Base-by-base conservation (phyloP, 2,329 filamentous ascomycete species). In the Nemania sp. region DNA sequence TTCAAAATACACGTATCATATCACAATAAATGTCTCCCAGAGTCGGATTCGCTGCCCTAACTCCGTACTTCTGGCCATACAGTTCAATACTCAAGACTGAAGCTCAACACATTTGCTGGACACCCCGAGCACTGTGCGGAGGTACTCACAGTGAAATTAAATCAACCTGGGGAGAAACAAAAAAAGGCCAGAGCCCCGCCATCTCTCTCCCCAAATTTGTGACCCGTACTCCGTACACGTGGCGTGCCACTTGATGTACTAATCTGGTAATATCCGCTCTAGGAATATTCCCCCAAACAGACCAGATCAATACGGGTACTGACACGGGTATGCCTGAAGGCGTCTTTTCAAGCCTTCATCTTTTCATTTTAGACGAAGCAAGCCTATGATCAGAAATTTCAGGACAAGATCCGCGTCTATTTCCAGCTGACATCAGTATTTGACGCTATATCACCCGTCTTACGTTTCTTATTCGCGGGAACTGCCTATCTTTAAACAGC, bases 201-300 rank as follows among this genome's bases (percentile, higher is more conserved):
- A n/a, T n/a, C n/a, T n/a, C n/a, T n/a, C n/a, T n/a, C n/a, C n/a
- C n/a, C n/a, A n/a, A n/a, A n/a, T n/a, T n/a, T n/a, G n/a, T n/a
- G n/a, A n/a, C n/a, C n/a, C n/a, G 20, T 39, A 39, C 40, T 42
- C 52, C 43, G 42, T 54, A 59, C 56, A 60, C 57, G 57, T 60
- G 57, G 54, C 54, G 34, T 46, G 39, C 28, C 39, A 24, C 34
- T 46, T 48, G 19, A 44, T 48, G 47, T 52, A 49, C 39, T 42
- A 54, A 60, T 60, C 54, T 43, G 43, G 37, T 57, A 26, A 34
- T 45, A 53, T 53, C 52, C 53, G 49, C 43, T 39, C 31, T 34
- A 43, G 28, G 46, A 42, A 31, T 33, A 42, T 44, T 57, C 48
- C 50, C 54, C 50, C 41, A 60, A 57, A 44, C 31, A 44, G 54